Conservation (phyloP, 1,284 basidiomycete genomes). For the Cutaneotrichosporon dermatis region DNA sequence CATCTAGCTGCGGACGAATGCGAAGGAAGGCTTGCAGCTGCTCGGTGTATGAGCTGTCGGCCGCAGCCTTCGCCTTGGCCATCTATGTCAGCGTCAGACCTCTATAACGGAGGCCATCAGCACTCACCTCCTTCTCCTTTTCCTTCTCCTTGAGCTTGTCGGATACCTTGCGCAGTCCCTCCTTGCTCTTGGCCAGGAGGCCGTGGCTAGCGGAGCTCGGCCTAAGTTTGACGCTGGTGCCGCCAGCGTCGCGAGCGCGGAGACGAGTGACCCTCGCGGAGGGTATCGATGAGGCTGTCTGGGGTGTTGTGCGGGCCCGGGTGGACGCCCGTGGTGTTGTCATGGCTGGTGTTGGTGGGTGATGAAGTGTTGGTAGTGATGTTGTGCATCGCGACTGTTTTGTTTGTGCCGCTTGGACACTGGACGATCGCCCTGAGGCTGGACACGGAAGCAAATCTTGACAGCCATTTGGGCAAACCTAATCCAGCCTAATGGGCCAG, state of each 20-base stretch:
- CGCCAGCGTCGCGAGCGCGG: not conserved
- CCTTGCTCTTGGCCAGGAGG: conserved; percentile 36
- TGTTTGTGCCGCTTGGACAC: not conserved
- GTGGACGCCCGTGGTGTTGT: not conserved
- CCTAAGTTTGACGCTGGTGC: not conserved
- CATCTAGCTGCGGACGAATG: conserved; percentile 45
- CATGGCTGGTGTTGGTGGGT: not conserved
- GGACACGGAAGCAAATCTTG: not conserved
- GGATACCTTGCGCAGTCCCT: conserved; percentile 38
- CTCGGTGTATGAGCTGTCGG: conserved; percentile 4
- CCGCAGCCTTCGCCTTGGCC: not conserved
- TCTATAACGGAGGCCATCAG: not conserved
- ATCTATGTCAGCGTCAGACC: not conserved
- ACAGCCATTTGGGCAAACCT: not conserved
- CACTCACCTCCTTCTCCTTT: conserved; percentile 14
- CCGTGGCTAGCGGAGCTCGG: conserved; percentile 3
- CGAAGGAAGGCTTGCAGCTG: conserved; percentile 48
- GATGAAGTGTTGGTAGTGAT: not conserved
- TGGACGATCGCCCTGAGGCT: no score
- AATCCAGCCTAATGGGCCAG: no score
- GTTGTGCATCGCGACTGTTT: not conserved
- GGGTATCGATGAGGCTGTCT: not conserved
- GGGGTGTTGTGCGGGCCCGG: not conserved
- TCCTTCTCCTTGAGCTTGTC: conserved; percentile 42
- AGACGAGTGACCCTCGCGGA: not conserved